Evolutionary conservation across 2,329 filamentous ascomycete genomes (phyloP).

Genomic region (Clonostachys rosea): DNA sequence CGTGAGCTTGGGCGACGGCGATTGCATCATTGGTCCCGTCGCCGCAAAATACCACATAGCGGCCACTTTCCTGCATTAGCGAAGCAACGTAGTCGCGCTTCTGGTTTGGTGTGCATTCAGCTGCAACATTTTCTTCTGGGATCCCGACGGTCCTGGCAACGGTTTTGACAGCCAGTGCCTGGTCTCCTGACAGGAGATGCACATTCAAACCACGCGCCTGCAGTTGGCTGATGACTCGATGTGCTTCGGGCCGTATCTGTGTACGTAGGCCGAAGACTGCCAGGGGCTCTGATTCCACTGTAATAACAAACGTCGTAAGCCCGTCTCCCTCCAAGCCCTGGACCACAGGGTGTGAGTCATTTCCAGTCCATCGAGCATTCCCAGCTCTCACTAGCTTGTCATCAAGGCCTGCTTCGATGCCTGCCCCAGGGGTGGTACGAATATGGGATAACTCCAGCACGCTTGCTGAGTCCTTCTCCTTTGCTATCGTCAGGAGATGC

Average conservation of each 20-base stretch:
- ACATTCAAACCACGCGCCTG: slow-evolving; percentile 38
- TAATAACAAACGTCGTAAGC: slow-evolving; percentile 19
- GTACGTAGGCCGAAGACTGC: slow-evolving; percentile 45
- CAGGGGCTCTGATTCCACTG: slow-evolving; percentile 16
- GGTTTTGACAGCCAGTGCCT: slow-evolving; percentile 36
- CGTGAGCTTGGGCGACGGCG: slow-evolving; percentile 64
- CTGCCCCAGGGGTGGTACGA: slow-evolving; percentile 29
- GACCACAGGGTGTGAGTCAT: slow-evolving; percentile 11
- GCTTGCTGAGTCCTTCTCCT: slow-evolving; percentile 5
- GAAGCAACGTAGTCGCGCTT: slow-evolving; percentile 44
- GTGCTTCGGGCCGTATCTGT: slow-evolving; percentile 28
- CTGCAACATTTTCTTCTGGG: slow-evolving; percentile 24
- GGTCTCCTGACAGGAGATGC: slow-evolving; percentile 54
- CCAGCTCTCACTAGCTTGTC: slow-evolving; percentile 30
- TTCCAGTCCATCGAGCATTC: slow-evolving; percentile 36
- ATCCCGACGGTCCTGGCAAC: slow-evolving; percentile 32
- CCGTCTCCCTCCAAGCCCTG: slow-evolving; percentile 8
- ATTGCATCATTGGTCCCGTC: slow-evolving; percentile 78
- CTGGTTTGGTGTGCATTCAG: slow-evolving; percentile 39
- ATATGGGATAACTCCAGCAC: slow-evolving; percentile 13
- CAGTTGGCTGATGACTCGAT: slow-evolving; percentile 36
- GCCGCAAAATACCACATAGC: slow-evolving; percentile 50
- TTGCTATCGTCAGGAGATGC: slow-evolving; percentile 18
- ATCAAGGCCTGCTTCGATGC: slow-evolving; percentile 27
- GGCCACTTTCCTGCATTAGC: slow-evolving; percentile 24